phyloP scores from a whole-genome alignment of 139 green algal genomes.

The Tetradesmus lagerheimii region DNA sequence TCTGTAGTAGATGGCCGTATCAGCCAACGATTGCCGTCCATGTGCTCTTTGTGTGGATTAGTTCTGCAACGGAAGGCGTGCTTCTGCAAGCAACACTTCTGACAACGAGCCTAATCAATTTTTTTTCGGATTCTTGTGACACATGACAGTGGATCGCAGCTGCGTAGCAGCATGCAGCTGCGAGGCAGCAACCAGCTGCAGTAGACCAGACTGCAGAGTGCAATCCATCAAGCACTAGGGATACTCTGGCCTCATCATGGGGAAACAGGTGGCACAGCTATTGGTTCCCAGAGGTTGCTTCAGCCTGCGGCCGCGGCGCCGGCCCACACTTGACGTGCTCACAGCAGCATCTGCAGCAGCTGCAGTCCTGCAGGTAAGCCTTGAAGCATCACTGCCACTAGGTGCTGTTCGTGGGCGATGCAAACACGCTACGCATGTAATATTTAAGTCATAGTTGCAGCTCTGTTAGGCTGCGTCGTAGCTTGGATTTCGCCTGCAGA shows the following conservation, averaged over 20 bases:
- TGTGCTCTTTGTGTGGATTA: neutral
- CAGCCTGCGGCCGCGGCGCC: neutral
- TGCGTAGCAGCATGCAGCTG: neutral
- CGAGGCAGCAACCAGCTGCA: neutral
- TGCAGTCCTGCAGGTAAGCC: neutral
- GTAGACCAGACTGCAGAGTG: too few relatives aligned
- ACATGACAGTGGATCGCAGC: neutral
- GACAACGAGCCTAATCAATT: neutral
- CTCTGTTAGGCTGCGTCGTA: neutral
- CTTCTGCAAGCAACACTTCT: neutral
- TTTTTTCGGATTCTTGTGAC: neutral
- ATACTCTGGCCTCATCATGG: neutral
- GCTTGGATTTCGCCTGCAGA: neutral
- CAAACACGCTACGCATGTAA: neutral
- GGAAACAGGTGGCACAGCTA: neutral
- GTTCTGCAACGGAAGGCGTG: neutral
- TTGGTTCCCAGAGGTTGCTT: neutral
- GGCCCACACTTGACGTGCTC: slow-evolving; percentile 1
- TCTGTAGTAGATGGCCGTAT: neutral
- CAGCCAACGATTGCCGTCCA: too few relatives aligned
- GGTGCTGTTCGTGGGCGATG: neutral
- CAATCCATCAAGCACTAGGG: too few relatives aligned
- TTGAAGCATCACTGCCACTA: neutral
- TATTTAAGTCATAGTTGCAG: neutral
- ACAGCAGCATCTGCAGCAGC: neutral